Percentiles rank a stretch among this genome's conserved stretches.
Evolutionary conservation across 2,329 filamentous ascomycete genomes (phyloP).

Genomic region (Aspergillus japonicus): DNA sequence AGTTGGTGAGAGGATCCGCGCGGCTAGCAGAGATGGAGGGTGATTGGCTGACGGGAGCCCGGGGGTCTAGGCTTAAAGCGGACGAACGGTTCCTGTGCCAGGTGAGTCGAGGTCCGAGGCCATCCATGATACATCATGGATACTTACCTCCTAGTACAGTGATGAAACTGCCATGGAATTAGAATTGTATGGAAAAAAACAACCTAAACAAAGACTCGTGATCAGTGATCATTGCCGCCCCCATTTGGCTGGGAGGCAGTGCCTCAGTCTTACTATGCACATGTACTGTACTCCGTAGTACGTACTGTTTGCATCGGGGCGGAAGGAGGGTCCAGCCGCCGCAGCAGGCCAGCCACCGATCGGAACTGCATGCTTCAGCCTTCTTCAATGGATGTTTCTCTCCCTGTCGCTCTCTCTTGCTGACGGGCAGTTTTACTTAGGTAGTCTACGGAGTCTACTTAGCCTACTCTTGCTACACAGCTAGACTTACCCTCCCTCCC

Average conservation of each 20-base stretch:
- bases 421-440: no score
- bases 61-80: not conserved
- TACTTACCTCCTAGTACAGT: not conserved
- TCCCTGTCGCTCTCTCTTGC: no score
- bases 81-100: not conserved
- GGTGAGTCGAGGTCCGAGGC: no score
- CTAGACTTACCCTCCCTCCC: slow-evolving; percentile 9
- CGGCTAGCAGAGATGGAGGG: not conserved
- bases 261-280: not conserved
- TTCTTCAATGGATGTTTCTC: not conserved
- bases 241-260: not conserved
- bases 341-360: not conserved
- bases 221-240: no score
- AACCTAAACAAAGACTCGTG: no score
- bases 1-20: slow-evolving; percentile 1
- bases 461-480: no score
- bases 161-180: not conserved
- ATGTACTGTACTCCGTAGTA: no score
- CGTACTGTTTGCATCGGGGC: not conserved
- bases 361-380: not conserved
- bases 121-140: not conserved
- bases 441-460: no score
- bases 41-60: slow-evolving; percentile 13
- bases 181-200: no score
- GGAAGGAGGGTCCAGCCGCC: not conserved